A percentile compares a stretch with the other conserved stretches of the same genome.
Evolutionary conservation across 2,329 filamentous ascomycete genomes (phyloP).

Genomic region (Aspergillus ochraceoroseus): DNA sequence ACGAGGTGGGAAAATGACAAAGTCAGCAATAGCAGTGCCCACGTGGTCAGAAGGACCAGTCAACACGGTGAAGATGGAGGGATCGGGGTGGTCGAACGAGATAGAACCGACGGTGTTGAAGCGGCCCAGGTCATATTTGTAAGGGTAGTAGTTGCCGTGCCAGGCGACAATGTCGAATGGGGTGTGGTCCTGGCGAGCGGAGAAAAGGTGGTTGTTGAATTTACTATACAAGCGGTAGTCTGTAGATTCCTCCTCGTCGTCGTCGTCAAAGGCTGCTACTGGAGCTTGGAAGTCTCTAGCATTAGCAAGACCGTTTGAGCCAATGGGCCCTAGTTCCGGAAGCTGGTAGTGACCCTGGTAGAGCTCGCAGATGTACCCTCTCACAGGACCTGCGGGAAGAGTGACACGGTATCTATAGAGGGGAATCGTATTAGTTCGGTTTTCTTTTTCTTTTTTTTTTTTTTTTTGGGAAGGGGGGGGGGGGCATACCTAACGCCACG

Average conservation of each 20-base stretch:
- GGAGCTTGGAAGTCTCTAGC: slow-evolving; percentile 70
- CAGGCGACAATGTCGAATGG: slow-evolving; percentile 76
- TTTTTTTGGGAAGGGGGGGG: too few relatives aligned
- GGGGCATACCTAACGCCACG: slow-evolving; percentile 56
- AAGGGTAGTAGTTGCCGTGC: slow-evolving; percentile 76
- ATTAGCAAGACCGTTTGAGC: slow-evolving; percentile 70
- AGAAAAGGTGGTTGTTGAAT: slow-evolving; percentile 64
- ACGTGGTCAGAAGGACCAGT: slow-evolving; percentile 54
- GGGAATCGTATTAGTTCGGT: not conserved
- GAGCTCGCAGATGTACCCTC: slow-evolving; percentile 71
- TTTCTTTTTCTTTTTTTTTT: too few relatives aligned
- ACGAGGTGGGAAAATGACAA: slow-evolving; percentile 61
- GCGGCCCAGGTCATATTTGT: slow-evolving; percentile 74
- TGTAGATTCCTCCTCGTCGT: slow-evolving; percentile 51
- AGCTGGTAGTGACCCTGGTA: slow-evolving; percentile 68
- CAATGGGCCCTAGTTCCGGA: slow-evolving; percentile 68
- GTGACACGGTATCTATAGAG: slow-evolving; percentile 57
- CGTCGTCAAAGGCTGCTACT: slow-evolving; percentile 63
- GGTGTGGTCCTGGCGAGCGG: slow-evolving; percentile 61
- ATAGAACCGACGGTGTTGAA: slow-evolving; percentile 71
- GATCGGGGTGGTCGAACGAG: slow-evolving; percentile 72
- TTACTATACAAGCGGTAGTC: slow-evolving; percentile 58
- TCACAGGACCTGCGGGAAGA: slow-evolving; percentile 57
- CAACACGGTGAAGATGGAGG: slow-evolving; percentile 67
- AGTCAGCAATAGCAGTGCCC: slow-evolving; percentile 61